Base-by-base conservation (phyloP, 2,329 filamentous ascomycete genomes). In the Apiospora hydei region DNA sequence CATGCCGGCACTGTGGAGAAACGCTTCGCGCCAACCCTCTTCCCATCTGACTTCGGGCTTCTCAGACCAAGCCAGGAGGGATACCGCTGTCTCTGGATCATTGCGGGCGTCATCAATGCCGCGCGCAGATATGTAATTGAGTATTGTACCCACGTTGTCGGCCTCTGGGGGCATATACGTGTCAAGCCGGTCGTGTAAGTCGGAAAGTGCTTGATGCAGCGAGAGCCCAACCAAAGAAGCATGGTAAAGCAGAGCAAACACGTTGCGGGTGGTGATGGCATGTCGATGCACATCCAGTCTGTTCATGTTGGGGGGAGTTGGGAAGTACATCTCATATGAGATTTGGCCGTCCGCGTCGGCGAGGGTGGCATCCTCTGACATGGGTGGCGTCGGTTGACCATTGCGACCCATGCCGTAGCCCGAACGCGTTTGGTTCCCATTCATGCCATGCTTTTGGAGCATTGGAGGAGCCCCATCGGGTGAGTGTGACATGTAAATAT, bases 1-100 rank as follows among this genome's bases (percentile, higher is more conserved):
- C 87, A 93, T 89, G 38, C 92, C 92, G 3, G 88, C 88, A 74
- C 89, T 89, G 77, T 94, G 92, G 8, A 90, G 83, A 76, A 92
- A 94, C 38, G 87, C 87, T 78, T 93, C 91, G 21, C 88, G 85
- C 86, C 91, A 94, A 1, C 91, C 90, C 74, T 91, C 88, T 64
- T 89, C 86, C 90, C 91, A 92, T 6, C 85, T 85, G 11, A 93
- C 88, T 24, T 84, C 86, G 2, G 86, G 84, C n/a, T 84, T 84
- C 75, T 94, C 92, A 2, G 89, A 87, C 89, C 91, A 94, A 0
- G 89, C 88, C 4, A 94, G 83, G 21, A 93, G 81, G 0, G 88
- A 87, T 2, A 91, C 85, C 0, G 91, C 91, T 2, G 85, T 84
- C 47, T 89, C 87, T 0, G 89, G 83, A 73, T 90, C 89, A 71